Percentiles rank a stretch among this genome's conserved stretches.
Evolutionary conservation across 257 asterid genomes (phyloP).

Genomic region (Solanum bulbocastanum): DNA sequence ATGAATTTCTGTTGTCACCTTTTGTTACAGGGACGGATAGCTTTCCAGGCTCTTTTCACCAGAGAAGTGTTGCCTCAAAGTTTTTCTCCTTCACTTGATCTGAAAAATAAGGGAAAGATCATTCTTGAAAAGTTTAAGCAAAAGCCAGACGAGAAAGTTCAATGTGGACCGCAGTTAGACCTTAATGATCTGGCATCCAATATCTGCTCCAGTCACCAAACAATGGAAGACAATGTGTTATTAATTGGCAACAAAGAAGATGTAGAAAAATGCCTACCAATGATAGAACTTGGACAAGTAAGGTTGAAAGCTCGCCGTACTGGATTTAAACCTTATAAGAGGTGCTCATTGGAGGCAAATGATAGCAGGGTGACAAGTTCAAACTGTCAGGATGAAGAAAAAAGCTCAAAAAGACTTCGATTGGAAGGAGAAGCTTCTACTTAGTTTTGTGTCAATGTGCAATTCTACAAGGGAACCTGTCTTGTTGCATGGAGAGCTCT

Average conservation of each 20-base stretch:
- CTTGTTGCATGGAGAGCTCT: background rate
- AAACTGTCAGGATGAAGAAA: conserved; percentile 51
- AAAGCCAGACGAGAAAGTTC: conserved; percentile 14
- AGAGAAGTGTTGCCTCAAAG: conserved; percentile 87
- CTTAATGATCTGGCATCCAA: conserved; percentile 27
- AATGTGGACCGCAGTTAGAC: conserved; percentile 22
- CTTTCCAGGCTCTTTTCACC: conserved; percentile 83
- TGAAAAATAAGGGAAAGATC: conserved; percentile 23
- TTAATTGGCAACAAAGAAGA: conserved; percentile 21
- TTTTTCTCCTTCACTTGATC: conserved; percentile 57
- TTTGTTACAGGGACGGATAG: conserved; percentile 69
- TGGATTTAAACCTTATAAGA: conserved; percentile 94
- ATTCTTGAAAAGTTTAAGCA: conserved; percentile 11
- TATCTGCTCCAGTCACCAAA: conserved; percentile 14
- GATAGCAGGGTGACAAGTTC: conserved; percentile 32
- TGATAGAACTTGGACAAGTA: conserved; percentile 30
- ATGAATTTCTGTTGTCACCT: background rate
- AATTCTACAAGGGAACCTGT: conserved; percentile 1
- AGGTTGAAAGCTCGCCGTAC: conserved; percentile 49
- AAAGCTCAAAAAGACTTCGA: conserved; percentile 70
- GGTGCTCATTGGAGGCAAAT: conserved; percentile 83
- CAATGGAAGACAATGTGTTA: conserved; percentile 9
- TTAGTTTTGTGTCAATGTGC: conserved; percentile 14
- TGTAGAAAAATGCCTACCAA: conserved; percentile 28
- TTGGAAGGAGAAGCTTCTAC: conserved; percentile 55